Percentiles rank a stretch among this genome's conserved stretches.
Conservation (phyloP, 805 yeast genomes). For the Cyberlindnera americana region DNA sequence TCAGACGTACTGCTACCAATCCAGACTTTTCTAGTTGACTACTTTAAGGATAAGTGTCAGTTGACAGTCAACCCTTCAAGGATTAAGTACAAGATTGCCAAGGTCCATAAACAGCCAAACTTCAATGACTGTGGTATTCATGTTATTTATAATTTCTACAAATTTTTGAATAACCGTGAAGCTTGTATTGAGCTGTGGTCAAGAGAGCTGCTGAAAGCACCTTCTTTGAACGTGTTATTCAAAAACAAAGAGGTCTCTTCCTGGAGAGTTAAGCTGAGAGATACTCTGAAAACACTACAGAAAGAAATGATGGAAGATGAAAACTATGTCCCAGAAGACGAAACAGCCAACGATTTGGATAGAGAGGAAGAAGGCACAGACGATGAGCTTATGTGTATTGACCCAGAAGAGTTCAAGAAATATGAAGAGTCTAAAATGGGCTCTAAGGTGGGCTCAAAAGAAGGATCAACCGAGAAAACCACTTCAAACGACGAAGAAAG, state of each 20-base stretch:
- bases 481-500: neutral
- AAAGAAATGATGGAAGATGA: conserved; percentile 14
- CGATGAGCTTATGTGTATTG: conserved; percentile 13
- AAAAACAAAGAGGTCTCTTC: conserved; percentile 25
- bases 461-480: neutral
- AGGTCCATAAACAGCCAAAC: conserved; percentile 82
- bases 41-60: conserved; percentile 62
- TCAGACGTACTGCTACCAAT: conserved; percentile 48
- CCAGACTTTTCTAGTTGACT: conserved; percentile 56
- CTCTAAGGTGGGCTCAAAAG: neutral
- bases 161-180: conserved; percentile 48
- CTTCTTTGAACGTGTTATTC: conserved; percentile 19
- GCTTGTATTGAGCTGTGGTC: conserved; percentile 51
- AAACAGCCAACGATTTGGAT: neutral
- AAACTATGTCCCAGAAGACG: conserved; percentile 8
- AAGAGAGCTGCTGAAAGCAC: conserved; percentile 19
- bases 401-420: conserved; percentile 12
- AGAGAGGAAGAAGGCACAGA: conserved; percentile 7
- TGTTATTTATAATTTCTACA: conserved; percentile 68
- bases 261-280: conserved; percentile 11
- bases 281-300: conserved; percentile 9
- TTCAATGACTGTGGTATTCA: conserved; percentile 95
- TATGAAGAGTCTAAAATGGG: neutral
- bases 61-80: conserved; percentile 42
- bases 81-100: conserved; percentile 46